These are phyloP conservation scores for Amylocarpus encephaloides DNA, from an alignment of 2,329 filamentous ascomycete species.

Conservation along the genomic window DNA sequence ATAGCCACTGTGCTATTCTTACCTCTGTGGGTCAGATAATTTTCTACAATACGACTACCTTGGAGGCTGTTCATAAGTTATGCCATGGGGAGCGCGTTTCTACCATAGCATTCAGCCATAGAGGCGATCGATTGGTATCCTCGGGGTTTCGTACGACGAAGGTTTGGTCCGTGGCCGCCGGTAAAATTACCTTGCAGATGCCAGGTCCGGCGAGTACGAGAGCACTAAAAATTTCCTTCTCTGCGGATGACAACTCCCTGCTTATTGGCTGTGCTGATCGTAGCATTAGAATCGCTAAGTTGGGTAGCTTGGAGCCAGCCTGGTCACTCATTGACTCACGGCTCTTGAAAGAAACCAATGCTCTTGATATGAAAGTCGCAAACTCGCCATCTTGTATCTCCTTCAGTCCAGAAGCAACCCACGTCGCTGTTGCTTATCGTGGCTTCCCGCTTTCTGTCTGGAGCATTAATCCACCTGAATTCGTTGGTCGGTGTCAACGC, in stretches of 20 bases:
- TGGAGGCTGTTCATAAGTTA: constrained; percentile 4
- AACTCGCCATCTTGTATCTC: constrained; percentile 10
- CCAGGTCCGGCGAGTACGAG: constrained; percentile 2
- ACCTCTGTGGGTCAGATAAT: constrained; percentile 3
- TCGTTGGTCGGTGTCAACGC: constrained; percentile 9
- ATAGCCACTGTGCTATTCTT: constrained; percentile 6
- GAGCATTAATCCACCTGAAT: constrained; percentile 4
- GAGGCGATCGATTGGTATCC: neutral
- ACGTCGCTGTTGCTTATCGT: constrained; percentile 17
- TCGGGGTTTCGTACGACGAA: constrained; percentile 13
- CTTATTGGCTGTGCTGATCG: neutral
- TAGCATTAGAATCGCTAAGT: neutral
- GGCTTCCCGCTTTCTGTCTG: constrained; percentile 19
- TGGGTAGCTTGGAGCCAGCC: neutral
- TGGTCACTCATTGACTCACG: neutral
- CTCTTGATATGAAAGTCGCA: neutral
- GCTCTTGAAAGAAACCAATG: neutral
- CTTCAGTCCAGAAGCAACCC: constrained; percentile 15
- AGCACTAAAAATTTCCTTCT: constrained; percentile 7
- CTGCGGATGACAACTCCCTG: neutral
- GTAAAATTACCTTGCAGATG: constrained; percentile 1
- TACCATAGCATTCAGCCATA: constrained; percentile 10
- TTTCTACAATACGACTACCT: constrained; percentile 10
- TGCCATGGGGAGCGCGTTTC: constrained; percentile 11
- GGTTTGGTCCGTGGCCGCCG: constrained; percentile 11